Evolutionary conservation across 1,284 basidiomycete genomes (phyloP), one percentile per base, ranked within the genome.

Genomic region (Irpex lacteus): DNA sequence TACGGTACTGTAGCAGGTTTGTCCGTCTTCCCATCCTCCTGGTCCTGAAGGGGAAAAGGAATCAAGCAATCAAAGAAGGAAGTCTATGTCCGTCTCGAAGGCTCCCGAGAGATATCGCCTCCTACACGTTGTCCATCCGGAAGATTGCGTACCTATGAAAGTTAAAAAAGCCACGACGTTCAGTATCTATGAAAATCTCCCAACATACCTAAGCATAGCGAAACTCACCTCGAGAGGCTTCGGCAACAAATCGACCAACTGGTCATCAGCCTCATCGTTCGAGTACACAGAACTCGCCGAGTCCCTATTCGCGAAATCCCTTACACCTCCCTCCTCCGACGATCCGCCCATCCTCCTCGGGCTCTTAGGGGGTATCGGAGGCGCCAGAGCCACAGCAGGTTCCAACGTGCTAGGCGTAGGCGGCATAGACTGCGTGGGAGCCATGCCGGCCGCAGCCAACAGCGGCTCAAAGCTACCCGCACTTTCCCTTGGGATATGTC

Each of bases 391-490:
- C 52, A 3, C 55, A 50, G 37, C 57, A 62, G 55, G 63, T 4
- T 64, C 66, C 19, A 64, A 61, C 44, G 68, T 36, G 15, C 66
- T 71, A 44, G 74, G 72, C 4, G 70, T 67, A 18, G 64, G 38
- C 11, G 68, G 65, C 19, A 67, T 70, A 53, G 67, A 65, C 11
- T 64, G 65, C 19, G 73, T 64, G 21, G 18, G 8, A 26, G 21
- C 19, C 8, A 56, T 63, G 21, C 66, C 63, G 62, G 73, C 70
- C n/a, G 78, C 78, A 3, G 82, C 80, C 59, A 91, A 73, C 21
- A 90, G 77, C 32, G 87, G 87, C 67, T 90, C 89, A 64, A 82
- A 83, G 75, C 89, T 91, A 19, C 83, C 85, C 9, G 79, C 81
- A 66, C 85, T 85, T 56, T 83, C 79, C 61, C 82, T 82, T 60